Evolutionary conservation across 2,329 filamentous ascomycete genomes (phyloP).

Genomic region (Stemphylium vesicarium): DNA sequence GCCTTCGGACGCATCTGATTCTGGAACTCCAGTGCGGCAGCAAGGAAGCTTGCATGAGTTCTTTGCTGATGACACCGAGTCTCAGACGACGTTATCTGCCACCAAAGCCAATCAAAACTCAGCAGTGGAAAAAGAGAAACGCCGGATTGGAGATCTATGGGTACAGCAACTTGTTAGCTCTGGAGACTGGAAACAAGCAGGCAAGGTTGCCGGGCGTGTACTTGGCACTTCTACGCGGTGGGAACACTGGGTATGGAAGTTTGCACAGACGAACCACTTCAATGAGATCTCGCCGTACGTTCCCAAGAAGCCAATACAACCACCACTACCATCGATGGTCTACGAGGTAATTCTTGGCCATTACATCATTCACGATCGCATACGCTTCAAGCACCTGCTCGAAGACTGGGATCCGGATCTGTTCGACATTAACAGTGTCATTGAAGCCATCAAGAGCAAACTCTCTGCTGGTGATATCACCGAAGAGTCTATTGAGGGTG

Average conservation of each 20-base stretch:
- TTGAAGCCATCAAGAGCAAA: slow-evolving; percentile 80
- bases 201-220: slow-evolving; percentile 81
- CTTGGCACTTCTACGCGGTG: slow-evolving; percentile 79
- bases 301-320: slow-evolving; percentile 76
- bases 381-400: slow-evolving; percentile 77
- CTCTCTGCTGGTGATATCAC: slow-evolving; percentile 76
- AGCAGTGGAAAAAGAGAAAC: slow-evolving; percentile 82
- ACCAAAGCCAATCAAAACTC: slow-evolving; percentile 63
- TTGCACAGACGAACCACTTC: slow-evolving; percentile 83
- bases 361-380: slow-evolving; percentile 81
- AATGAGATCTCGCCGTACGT: slow-evolving; percentile 89
- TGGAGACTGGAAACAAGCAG: slow-evolving; percentile 78
- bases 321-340: slow-evolving; percentile 78
- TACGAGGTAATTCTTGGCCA: slow-evolving; percentile 91
- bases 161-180: slow-evolving; percentile 80
- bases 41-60: slow-evolving; percentile 65
- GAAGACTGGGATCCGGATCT: slow-evolving; percentile 84
- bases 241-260: slow-evolving; percentile 96
- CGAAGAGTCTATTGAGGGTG: slow-evolving; percentile 77
- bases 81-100: slow-evolving; percentile 68
- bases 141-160: slow-evolving; percentile 91
- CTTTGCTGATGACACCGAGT: slow-evolving; percentile 70
- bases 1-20: slow-evolving; percentile 47
- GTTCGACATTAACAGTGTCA: slow-evolving; percentile 79
- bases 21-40: slow-evolving; percentile 53